phyloP scores from a whole-genome alignment of 225 moss, liverwort and hornwort species.

The Physcomitrium patens region DNA sequence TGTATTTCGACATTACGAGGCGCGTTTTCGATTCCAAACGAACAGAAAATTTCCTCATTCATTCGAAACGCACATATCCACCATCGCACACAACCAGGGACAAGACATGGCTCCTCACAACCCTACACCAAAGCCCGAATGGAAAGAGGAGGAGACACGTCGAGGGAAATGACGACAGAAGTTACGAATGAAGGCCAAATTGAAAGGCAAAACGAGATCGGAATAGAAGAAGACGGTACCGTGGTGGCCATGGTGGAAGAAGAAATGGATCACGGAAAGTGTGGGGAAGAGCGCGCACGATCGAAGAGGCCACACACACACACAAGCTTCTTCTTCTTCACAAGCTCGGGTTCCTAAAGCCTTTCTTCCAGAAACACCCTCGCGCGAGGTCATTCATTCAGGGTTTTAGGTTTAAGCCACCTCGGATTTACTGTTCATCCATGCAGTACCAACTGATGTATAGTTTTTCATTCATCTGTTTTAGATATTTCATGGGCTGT shows the following conservation, averaged over 20 bases:
- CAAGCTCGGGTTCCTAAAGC: no score
- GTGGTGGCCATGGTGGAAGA: slow-evolving; percentile 30
- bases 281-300: background rate
- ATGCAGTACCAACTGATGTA: no score
- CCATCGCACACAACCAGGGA: background rate
- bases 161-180: background rate
- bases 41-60: background rate
- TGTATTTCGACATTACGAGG: background rate
- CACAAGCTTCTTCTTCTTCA: background rate
- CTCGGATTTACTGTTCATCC: no score
- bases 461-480: no score
- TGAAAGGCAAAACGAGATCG: background rate
- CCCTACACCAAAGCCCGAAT: background rate
- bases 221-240: slow-evolving; percentile 4
- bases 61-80: background rate
- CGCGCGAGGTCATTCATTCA: no score
- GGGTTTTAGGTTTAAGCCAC: no score
- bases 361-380: no score
- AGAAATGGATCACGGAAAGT: background rate
- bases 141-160: background rate
- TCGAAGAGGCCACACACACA: background rate
- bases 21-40: background rate
- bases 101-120: background rate
- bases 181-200: background rate
- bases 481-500: no score